phyloP scores from a whole-genome alignment of 2,329 filamentous ascomycete genomes.

The Polychaeton citri region DNA sequence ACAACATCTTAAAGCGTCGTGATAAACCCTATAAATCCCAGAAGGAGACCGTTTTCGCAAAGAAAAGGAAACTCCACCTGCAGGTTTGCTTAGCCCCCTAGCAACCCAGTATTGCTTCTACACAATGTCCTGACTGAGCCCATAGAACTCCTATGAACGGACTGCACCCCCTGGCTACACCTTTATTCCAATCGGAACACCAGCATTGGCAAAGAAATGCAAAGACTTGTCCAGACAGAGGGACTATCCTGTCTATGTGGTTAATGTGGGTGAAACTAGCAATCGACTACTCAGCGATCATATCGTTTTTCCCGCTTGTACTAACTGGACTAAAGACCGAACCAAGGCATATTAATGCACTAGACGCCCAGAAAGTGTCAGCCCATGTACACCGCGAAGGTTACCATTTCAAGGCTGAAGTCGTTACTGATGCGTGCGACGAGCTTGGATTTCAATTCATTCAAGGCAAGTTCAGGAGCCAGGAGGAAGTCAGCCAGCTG shows the following conservation, averaged over 20 bases:
- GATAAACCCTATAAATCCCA: conserved; percentile 44
- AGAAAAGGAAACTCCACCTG: conserved; percentile 46
- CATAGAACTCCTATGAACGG: conserved; percentile 43
- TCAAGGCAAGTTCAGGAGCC: conserved; percentile 13
- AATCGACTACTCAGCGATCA: conserved; percentile 2
- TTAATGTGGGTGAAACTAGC: conserved; percentile 41
- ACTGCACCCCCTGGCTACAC: conserved; percentile 46
- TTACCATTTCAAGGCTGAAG: conserved; percentile 48
- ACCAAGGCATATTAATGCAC: conserved; percentile 9
- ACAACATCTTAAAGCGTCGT: conserved; percentile 16
- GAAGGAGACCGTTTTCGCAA: conserved; percentile 43
- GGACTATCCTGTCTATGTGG: conserved; percentile 41
- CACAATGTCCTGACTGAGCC: conserved; percentile 1
- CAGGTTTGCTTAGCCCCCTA: conserved; percentile 24
- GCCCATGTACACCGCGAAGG: conserved; percentile 49
- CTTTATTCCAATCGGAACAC: conserved; percentile 47
- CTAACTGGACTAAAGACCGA: conserved; percentile 12
- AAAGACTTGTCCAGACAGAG: conserved; percentile 46
- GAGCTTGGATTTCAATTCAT: conserved; percentile 30
- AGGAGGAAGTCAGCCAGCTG: conserved; percentile 11
- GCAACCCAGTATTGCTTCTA: too few relatives aligned
- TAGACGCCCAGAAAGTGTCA: conserved; percentile 29
- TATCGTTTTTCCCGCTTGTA: neutral
- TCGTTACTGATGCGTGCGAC: conserved; percentile 44
- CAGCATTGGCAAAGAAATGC: conserved; percentile 44